Base-by-base conservation (phyloP, 306 rosid species). In the Castanea crenata region DNA sequence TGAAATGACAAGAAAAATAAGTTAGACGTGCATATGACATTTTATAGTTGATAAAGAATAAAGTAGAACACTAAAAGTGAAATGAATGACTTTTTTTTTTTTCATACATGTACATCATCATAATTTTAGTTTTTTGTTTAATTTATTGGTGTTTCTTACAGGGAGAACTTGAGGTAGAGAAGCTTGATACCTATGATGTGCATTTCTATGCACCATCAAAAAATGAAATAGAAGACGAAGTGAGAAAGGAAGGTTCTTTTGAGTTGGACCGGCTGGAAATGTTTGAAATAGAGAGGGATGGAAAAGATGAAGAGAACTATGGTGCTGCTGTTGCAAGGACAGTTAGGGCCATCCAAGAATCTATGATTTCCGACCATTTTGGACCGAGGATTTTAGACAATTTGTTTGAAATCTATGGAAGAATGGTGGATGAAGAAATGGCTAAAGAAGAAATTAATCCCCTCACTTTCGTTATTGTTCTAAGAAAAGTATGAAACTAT, bases 121-220 rank as follows among this genome's bases (percentile, higher is more conserved):
- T 49, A 1, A 49, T 49, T 49, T 49, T 49, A 41, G 4, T 49
- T 11, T 12, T 49, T 3, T 49, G 16, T 49, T 2, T 3, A 1
- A 14, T 32, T 49, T 1, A 1, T 20, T 52, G 6, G 4, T 64
- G 6, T n/a, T 20, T 62, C 7, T 27, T 61, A 4, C 23, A 92
- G 98, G 99, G 98, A 14, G 83, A 87, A 71, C 71, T 95, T 68
- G 91, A 91, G 67, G 68, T 86, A 19, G 96, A 91, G 82, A 83
- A 85, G 86, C 41, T 93, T 4, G 97, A 95, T 85, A 85, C 90
- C 1, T 95, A 95, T 78, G 96, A 95, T 4, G 97, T 90, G 73
- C 97, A 93, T 85, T 95, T 93, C 82, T 95, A 93, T 79, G 99
- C 99, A 68, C 91, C 99, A 74, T 91, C 93, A 63, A 87, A 81